Evolutionary conservation across 306 rosid genomes (phyloP).

Genomic region (Hippophae rhamnoides): DNA sequence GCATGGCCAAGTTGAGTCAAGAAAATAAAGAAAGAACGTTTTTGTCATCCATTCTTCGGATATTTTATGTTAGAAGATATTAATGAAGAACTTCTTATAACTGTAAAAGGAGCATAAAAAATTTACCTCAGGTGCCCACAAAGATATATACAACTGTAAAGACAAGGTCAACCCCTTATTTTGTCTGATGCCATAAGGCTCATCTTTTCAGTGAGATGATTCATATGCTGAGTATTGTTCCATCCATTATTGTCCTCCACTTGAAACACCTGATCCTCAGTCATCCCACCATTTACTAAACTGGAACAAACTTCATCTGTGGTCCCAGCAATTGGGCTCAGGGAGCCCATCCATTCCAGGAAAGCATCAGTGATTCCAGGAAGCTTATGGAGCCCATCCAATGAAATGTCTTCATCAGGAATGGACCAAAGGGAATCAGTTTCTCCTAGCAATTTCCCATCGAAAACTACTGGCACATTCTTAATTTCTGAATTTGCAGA

Average conservation of each 20-base stretch:
- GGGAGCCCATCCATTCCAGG: slow-evolving; percentile 53
- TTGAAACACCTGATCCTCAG: slow-evolving; percentile 31
- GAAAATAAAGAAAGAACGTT: neutral
- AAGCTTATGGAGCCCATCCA: slow-evolving; percentile 41
- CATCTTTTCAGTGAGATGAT: slow-evolving; percentile 53
- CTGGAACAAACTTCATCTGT: slow-evolving; percentile 35
- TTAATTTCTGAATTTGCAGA: slow-evolving; percentile 23
- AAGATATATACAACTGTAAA: slow-evolving; percentile 26
- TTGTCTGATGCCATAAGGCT: slow-evolving; percentile 45
- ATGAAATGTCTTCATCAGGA: slow-evolving; percentile 16
- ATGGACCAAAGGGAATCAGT: slow-evolving; percentile 32
- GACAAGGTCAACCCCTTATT: slow-evolving; percentile 24
- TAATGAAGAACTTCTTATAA: slow-evolving; percentile 25
- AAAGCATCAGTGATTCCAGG: slow-evolving; percentile 54
- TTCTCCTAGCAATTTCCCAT: slow-evolving; percentile 29
- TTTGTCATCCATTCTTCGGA: too few relatives aligned
- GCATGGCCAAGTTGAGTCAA: neutral
- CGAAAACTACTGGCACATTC: slow-evolving; percentile 43
- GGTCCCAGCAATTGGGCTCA: slow-evolving; percentile 35
- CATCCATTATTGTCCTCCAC: slow-evolving; percentile 28
- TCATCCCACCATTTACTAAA: slow-evolving; percentile 31
- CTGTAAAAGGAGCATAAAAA: slow-evolving; percentile 16
- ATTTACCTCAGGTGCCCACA: slow-evolving; percentile 42
- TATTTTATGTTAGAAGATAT: slow-evolving; percentile 1
- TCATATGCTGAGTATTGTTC: slow-evolving; percentile 38